A percentile compares a stretch with the other conserved stretches of the same genome.
Evolutionary conservation across 2,329 filamentous ascomycete species (phyloP).

Genomic region (Alternaria burnsii): DNA sequence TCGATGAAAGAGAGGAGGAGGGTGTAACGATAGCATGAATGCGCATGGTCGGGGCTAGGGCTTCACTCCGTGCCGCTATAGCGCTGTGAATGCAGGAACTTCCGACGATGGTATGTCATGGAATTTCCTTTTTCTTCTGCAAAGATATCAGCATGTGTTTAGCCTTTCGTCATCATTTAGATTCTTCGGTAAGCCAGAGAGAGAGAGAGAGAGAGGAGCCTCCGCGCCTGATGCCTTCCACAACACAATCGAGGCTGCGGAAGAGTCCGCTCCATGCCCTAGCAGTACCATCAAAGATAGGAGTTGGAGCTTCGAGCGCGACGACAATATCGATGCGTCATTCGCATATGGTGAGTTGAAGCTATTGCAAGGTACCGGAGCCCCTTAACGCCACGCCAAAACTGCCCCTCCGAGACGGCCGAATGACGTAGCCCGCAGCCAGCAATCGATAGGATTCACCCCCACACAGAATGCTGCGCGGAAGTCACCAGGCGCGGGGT

Average conservation of each 20-base stretch:
- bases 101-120: slow-evolving; percentile 97
- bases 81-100: slow-evolving; percentile 91
- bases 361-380: slow-evolving; percentile 56
- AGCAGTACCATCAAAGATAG: slow-evolving; percentile 95
- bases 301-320: slow-evolving; percentile 94
- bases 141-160: not conserved
- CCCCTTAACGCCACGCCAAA: not conserved
- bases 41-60: slow-evolving; percentile 75
- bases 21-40: slow-evolving; percentile 95
- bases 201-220: not conserved
- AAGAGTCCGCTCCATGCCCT: slow-evolving; percentile 97
- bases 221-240: slow-evolving; percentile 75
- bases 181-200: not conserved
- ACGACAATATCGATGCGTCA: slow-evolving; percentile 91
- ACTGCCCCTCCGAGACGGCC: slow-evolving; percentile 48
- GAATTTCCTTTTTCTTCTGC: slow-evolving; percentile 84
- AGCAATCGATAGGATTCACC: slow-evolving; percentile 63
- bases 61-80: slow-evolving; percentile 88
- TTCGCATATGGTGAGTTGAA: slow-evolving; percentile 72
- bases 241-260: slow-evolving; percentile 92
- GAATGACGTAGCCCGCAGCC: slow-evolving; percentile 22
- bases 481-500: slow-evolving; percentile 87
- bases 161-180: not conserved
- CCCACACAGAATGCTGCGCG: slow-evolving; percentile 97
- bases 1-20: slow-evolving; percentile 94